These are phyloP conservation scores for Nemania diffusa DNA, from an alignment of 2,329 filamentous ascomycete species.

Conservation along the genomic window DNA sequence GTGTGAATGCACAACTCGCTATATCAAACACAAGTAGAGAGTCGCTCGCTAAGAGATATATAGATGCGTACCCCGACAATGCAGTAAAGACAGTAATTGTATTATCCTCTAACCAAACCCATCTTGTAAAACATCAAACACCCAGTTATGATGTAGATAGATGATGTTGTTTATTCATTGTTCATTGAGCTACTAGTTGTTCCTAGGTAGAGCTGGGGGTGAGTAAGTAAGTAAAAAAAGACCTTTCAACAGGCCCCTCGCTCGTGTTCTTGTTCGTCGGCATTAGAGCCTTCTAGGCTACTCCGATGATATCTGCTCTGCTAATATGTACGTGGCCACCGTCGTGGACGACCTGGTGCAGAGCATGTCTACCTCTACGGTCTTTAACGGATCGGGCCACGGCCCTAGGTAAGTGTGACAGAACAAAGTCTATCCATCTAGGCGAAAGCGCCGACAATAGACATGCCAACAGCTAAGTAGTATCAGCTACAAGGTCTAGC, in stretches of 20 bases:
- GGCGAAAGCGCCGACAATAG: conserved; percentile 59
- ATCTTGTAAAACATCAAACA: background rate
- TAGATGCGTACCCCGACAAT: background rate
- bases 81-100: conserved; percentile 11
- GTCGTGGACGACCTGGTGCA: background rate
- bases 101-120: background rate
- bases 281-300: conserved; percentile 3
- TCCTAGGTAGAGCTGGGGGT: background rate
- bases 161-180: background rate
- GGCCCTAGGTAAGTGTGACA: too few relatives aligned
- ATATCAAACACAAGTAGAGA: background rate
- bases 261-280: background rate
- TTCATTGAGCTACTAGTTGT: background rate
- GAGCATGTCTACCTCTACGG: background rate
- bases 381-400: background rate
- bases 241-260: background rate
- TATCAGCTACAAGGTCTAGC: conserved; percentile 21
- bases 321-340: background rate
- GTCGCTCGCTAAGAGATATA: background rate
- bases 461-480: conserved; percentile 56
- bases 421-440: conserved; percentile 41
- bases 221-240: background rate
- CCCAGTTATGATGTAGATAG: background rate
- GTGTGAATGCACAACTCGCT: too few relatives aligned
- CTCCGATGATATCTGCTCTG: background rate